These are phyloP conservation scores for Coemansia sp. DNA, from an alignment of 192 early-diverging fungal genomes.

Conservation along the genomic window DNA sequence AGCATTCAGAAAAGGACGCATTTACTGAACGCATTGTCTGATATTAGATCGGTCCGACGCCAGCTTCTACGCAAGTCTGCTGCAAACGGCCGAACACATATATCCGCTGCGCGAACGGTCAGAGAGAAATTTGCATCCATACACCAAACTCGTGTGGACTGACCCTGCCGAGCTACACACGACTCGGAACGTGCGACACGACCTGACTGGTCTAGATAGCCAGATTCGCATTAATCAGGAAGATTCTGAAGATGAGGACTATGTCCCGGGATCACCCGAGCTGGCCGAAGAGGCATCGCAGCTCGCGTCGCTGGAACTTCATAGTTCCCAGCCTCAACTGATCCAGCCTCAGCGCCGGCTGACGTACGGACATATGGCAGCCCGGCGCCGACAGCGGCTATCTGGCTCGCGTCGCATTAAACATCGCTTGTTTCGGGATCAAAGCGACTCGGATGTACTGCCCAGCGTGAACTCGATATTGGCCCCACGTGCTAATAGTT, in stretches of 20 bases:
- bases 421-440: neutral
- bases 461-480: constrained; percentile 15
- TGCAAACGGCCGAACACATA: constrained; percentile 11
- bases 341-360: constrained; percentile 8
- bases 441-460: neutral
- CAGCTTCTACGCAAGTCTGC: constrained; percentile 5
- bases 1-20: neutral
- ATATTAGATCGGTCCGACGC: neutral
- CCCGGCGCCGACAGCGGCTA: constrained; percentile 11
- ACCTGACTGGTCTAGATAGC: constrained; percentile 12
- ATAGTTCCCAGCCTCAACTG: neutral
- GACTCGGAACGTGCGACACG: constrained; percentile 8
- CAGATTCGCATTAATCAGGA: constrained; percentile 12
- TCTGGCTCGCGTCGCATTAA: neutral
- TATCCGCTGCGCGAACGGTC: constrained; percentile 42
- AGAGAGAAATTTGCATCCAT: constrained; percentile 47
- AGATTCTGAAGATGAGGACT: constrained; percentile 44
- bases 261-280: constrained; percentile 33
- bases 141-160: constrained; percentile 51
- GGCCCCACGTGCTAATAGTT: neutral
- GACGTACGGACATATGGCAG: constrained; percentile 34
- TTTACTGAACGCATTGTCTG: neutral
- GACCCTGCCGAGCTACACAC: constrained; percentile 21
- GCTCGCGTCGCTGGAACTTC: neutral
- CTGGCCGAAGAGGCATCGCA: constrained; percentile 18